Conservation (phyloP, 306 rosid species). For the Pachyrhizus erosus region DNA sequence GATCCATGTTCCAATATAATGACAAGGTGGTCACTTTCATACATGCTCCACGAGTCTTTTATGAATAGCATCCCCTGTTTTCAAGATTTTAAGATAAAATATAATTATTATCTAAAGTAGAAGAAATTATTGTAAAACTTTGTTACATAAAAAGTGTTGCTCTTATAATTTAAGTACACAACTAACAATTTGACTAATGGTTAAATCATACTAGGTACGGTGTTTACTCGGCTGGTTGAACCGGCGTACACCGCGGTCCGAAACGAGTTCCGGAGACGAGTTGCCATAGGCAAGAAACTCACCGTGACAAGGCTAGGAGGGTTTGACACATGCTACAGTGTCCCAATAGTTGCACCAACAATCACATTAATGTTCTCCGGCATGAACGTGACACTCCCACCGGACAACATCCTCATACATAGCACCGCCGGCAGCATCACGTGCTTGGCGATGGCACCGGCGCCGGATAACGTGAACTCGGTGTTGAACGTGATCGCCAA, state of each 20-base stretch:
- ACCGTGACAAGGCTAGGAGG: conserved; percentile 76
- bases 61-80: neutral
- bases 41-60: conserved; percentile 8
- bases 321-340: conserved; percentile 85
- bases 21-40: conserved; percentile 26
- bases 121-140: neutral
- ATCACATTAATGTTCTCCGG: conserved; percentile 85
- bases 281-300: conserved; percentile 40
- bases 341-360: conserved; percentile 72
- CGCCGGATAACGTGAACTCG: conserved; percentile 86
- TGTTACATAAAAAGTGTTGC: neutral
- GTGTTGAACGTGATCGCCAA: conserved; percentile 91
- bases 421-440: conserved; percentile 73
- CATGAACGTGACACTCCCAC: conserved; percentile 85
- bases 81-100: conserved; percentile 13
- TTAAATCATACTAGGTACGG: conserved; percentile 64
- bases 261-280: conserved; percentile 75
- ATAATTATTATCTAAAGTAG: neutral
- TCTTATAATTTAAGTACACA: neutral
- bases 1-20: neutral
- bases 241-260: conserved; percentile 78
- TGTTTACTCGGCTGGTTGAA: conserved; percentile 76
- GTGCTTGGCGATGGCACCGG: conserved; percentile 85
- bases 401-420: conserved; percentile 76
- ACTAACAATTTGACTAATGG: neutral